phyloP scores from a whole-genome alignment of 2,329 filamentous ascomycete genomes.

The Calycina herbarum region DNA sequence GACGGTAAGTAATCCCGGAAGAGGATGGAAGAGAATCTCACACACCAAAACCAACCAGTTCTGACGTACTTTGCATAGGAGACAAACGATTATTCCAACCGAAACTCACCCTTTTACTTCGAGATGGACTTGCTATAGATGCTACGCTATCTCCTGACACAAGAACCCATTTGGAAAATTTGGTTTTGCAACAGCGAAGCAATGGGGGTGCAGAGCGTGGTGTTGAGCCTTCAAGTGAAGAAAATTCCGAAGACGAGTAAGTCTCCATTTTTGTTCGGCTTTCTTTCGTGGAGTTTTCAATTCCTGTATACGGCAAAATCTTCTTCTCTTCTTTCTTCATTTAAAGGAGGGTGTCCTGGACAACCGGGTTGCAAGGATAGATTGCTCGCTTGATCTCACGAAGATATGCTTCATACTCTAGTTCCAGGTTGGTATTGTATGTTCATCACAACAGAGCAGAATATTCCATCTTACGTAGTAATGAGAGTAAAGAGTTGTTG shows the following conservation, averaged over 20 bases:
- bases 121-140: conserved; percentile 66
- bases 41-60: neutral
- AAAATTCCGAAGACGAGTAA: conserved; percentile 5
- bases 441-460: too few species aligned
- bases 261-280: neutral
- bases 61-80: conserved; percentile 28
- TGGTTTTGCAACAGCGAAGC: conserved; percentile 38
- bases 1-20: conserved; percentile 42
- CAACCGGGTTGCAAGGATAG: too few species aligned
- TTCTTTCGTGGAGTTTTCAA: neutral
- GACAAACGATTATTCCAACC: conserved; percentile 57
- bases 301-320: neutral
- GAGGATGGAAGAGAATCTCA: neutral
- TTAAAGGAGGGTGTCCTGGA: neutral
- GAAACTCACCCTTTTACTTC: conserved; percentile 66
- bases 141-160: conserved; percentile 60
- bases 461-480: too few species aligned
- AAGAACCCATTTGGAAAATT: conserved; percentile 59
- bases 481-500: too few species aligned
- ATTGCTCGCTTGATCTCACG: neutral
- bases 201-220: neutral
- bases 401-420: neutral
- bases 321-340: neutral
- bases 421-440: neutral
- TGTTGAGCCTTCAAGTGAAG: neutral